A percentile compares a stretch with the other conserved stretches of the same genome.
These are phyloP conservation scores for maize (Zea mays) DNA, from an alignment of 176 grass and related monocot species.

Conservation along the genomic window DNA sequence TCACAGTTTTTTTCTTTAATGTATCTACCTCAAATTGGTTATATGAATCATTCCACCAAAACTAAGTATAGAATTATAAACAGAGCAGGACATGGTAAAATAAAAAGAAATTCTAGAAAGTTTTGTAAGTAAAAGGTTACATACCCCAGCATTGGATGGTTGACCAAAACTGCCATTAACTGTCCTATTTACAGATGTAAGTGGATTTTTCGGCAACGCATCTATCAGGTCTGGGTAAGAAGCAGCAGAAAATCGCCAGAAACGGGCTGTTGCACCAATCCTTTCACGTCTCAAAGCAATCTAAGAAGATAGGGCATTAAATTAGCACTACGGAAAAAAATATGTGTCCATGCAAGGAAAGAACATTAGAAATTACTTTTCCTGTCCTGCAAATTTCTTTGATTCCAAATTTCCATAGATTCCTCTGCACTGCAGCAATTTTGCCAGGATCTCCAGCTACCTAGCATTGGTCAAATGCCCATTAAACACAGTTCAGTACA, in stretches of 20 bases:
- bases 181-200: constrained; percentile 47
- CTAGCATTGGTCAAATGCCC: constrained; percentile 44
- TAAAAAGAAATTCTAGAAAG: background rate
- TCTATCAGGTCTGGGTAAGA: constrained; percentile 85
- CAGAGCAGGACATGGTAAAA: background rate
- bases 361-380: constrained; percentile 57
- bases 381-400: constrained; percentile 93
- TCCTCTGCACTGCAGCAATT: constrained; percentile 75
- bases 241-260: constrained; percentile 94
- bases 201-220: constrained; percentile 38
- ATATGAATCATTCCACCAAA: background rate
- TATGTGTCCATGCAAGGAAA: constrained; percentile 19
- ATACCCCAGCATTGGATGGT: constrained; percentile 55
- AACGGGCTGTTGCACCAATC: constrained; percentile 82
- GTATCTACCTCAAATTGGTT: constrained; percentile 12
- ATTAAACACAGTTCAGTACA: constrained; percentile 20
- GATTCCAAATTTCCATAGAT: constrained; percentile 81
- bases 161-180: constrained; percentile 49
- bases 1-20: background rate
- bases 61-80: constrained; percentile 14
- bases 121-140: constrained; percentile 22
- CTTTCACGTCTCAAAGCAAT: constrained; percentile 95
- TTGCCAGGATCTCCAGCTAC: constrained; percentile 97
- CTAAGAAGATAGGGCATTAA: constrained; percentile 42
- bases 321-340: constrained; percentile 23